These are phyloP conservation scores for Naganishia vishniacii DNA, from an alignment of 768 basidiomycete species.

Conservation along the genomic window DNA sequence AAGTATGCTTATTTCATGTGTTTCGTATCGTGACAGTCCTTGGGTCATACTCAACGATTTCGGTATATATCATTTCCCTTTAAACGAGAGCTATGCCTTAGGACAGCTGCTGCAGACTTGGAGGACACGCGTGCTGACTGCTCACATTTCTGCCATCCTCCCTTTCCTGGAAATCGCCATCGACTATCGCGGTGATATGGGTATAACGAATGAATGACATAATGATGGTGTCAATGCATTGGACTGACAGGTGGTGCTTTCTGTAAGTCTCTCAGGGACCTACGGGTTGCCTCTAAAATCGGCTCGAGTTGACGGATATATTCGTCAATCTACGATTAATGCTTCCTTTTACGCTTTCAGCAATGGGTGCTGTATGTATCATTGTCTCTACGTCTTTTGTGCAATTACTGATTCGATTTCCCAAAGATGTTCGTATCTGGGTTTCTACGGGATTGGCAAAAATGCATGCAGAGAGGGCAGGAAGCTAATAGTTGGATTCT, in stretches of 20 bases:
- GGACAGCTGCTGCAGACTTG: slow-evolving; percentile 88
- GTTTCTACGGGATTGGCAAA: neutral
- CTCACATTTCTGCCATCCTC: neutral
- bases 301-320: neutral
- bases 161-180: neutral
- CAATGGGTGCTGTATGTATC: slow-evolving; percentile 25
- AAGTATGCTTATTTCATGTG: neutral
- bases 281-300: neutral
- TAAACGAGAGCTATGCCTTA: too few relatives aligned
- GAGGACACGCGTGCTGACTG: neutral
- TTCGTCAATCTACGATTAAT: neutral
- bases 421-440: neutral
- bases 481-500: neutral
- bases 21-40: slow-evolving; percentile 57
- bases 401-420: neutral
- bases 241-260: slow-evolving; percentile 20
- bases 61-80: slow-evolving; percentile 3
- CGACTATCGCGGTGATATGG: neutral
- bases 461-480: neutral
- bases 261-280: slow-evolving; percentile 5
- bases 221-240: neutral
- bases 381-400: too few relatives aligned
- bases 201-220: neutral
- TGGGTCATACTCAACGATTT: slow-evolving; percentile 94
- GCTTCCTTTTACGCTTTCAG: neutral